Percentiles rank a stretch among this genome's conserved stretches.
Conservation (phyloP, 208 protist species). For the Acanthamoeba polyphaga region DNA sequence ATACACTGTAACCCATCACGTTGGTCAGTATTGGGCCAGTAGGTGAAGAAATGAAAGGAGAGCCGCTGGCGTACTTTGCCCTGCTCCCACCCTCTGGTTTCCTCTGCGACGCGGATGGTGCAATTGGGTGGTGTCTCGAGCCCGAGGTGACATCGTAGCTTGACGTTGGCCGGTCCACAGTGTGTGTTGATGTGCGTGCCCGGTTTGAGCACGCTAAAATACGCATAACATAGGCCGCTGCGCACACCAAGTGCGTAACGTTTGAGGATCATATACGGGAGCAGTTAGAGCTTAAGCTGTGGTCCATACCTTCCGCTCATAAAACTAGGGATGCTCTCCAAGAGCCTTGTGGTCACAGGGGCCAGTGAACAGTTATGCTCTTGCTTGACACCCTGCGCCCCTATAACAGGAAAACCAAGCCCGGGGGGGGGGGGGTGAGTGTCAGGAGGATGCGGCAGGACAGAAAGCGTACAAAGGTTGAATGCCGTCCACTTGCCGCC, state of each 20-base stretch:
- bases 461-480: constrained; percentile 22
- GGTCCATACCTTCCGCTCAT: constrained; percentile 28
- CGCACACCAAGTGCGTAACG: not conserved
- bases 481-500: constrained; percentile 61
- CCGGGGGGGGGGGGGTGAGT: not conserved
- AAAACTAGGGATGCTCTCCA: constrained; percentile 56
- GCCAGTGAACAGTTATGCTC: constrained; percentile 60
- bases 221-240: constrained; percentile 67
- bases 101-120: not conserved
- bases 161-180: constrained; percentile 75
- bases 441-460: not conserved
- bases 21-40: not conserved
- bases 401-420: not conserved
- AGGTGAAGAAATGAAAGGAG: not conserved
- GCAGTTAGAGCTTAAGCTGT: not conserved
- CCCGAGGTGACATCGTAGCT: constrained; percentile 67
- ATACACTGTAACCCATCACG: not conserved
- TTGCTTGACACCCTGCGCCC: constrained; percentile 61
- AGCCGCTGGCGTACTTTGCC: not conserved
- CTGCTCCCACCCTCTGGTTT: constrained; percentile 59
- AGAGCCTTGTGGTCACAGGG: constrained; percentile 50
- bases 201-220: constrained; percentile 69
- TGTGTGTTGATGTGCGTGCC: constrained; percentile 65
- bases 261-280: too few relatives aligned
- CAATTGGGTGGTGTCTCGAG: constrained; percentile 47